Percentiles rank a stretch among this genome's conserved stretches.
Evolutionary conservation across 495 filamentous ascomycete genomes (phyloP).

Genomic region (Xylaria venustula): DNA sequence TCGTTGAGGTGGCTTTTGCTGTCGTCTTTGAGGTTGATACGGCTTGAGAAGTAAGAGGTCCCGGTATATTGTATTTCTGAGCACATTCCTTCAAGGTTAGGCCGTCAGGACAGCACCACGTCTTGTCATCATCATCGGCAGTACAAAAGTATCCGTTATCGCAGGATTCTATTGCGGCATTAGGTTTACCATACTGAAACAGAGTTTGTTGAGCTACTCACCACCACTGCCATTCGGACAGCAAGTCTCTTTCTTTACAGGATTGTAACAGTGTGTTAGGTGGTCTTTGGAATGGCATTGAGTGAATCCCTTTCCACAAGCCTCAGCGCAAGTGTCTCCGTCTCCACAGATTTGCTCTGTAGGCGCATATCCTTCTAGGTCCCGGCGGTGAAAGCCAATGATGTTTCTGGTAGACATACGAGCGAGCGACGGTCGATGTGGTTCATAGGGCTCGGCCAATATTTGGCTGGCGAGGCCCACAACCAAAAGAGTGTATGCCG

Average conservation of each 20-base stretch:
- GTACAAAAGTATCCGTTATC: conserved; percentile 49
- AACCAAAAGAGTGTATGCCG: conserved; percentile 29
- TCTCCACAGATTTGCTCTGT: conserved; percentile 37
- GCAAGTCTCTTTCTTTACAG: conserved; percentile 39
- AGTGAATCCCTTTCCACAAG: conserved; percentile 44
- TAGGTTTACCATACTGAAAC: conserved; percentile 4
- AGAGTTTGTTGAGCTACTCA: conserved; percentile 23
- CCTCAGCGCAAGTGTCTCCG: conserved; percentile 46
- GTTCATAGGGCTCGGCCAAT: conserved; percentile 38
- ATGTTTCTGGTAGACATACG: conserved; percentile 40
- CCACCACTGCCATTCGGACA: conserved; percentile 44
- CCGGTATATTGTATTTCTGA: conserved; percentile 34
- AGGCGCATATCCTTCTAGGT: conserved; percentile 41
- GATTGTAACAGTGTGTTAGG: conserved; percentile 47
- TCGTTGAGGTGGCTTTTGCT: conserved; percentile 5
- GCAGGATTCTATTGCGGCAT: conserved; percentile 41
- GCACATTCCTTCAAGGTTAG: conserved; percentile 44
- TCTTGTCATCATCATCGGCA: conserved; percentile 33
- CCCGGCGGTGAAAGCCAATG: conserved; percentile 41
- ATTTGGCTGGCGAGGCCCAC: conserved; percentile 38
- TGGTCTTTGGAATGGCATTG: conserved; percentile 40
- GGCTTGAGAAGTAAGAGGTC: conserved; percentile 38
- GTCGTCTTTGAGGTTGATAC: conserved; percentile 23
- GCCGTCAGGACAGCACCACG: conserved; percentile 48
- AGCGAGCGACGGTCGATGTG: conserved; percentile 38